phyloP scores from a whole-genome alignment of 495 filamentous ascomycete genomes.

The Sordaria brevicollis region DNA sequence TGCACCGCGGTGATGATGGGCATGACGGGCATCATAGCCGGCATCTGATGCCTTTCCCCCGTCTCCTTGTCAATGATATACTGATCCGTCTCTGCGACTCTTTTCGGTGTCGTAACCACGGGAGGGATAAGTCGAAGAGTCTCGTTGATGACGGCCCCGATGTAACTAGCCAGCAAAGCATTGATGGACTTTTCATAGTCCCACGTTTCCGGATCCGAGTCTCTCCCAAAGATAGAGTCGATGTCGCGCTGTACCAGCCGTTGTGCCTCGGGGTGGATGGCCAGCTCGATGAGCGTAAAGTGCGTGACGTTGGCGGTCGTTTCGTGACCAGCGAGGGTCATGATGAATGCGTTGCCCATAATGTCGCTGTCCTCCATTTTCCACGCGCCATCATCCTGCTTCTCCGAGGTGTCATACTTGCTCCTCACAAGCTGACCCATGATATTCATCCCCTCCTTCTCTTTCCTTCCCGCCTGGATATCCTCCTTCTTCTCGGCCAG shows the following conservation, averaged over 20 bases:
- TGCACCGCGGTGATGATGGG: constrained; percentile 39
- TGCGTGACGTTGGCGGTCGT: constrained; percentile 59
- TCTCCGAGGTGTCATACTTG: constrained; percentile 23
- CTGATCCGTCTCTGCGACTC: constrained; percentile 38
- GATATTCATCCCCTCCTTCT: constrained; percentile 49
- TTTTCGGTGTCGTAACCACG: constrained; percentile 52
- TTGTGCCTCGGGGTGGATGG: constrained; percentile 47
- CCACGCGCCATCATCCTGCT: background rate
- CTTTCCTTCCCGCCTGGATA: constrained; percentile 31
- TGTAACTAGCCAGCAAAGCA: constrained; percentile 46
- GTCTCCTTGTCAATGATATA: constrained; percentile 20
- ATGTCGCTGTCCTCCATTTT: constrained; percentile 48
- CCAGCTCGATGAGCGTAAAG: constrained; percentile 50
- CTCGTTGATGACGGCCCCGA: constrained; percentile 61
- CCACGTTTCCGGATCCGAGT: constrained; percentile 43
- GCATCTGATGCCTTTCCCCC: constrained; percentile 40
- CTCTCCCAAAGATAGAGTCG: constrained; percentile 40
- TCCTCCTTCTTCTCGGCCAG: constrained; percentile 42
- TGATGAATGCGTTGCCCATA: constrained; percentile 61
- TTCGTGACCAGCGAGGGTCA: constrained; percentile 64
- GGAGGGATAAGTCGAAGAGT: constrained; percentile 54
- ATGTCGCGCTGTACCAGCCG: constrained; percentile 50
- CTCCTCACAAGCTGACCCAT: constrained; percentile 48
- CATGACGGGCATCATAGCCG: constrained; percentile 34
- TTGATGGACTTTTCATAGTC: constrained; percentile 51